These are phyloP conservation scores for Digitaria exilis DNA, from an alignment of 202 grass and related monocot species.

Conservation along the genomic window DNA sequence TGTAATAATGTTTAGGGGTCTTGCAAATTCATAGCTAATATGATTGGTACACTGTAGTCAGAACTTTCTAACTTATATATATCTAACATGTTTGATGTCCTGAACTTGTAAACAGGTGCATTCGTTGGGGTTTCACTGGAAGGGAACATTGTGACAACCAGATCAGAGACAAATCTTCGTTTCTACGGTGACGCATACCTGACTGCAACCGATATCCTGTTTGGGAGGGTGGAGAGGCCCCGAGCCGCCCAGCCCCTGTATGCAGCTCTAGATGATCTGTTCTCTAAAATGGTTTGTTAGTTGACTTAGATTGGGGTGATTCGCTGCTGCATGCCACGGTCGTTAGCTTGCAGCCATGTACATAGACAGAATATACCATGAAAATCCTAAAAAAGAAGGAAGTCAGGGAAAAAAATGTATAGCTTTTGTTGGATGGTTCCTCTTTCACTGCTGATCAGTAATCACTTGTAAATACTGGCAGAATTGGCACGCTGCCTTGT, in stretches of 20 bases:
- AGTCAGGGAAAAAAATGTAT: constrained; percentile 20
- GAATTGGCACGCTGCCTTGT: neutral
- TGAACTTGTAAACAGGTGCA: constrained; percentile 48
- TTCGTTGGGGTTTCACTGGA: constrained; percentile 77
- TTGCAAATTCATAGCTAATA: neutral
- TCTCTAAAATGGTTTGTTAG: constrained; percentile 49
- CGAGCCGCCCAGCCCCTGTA: constrained; percentile 69
- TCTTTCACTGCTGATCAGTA: neutral
- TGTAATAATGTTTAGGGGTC: neutral
- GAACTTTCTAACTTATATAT: neutral
- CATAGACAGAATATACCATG: constrained; percentile 26
- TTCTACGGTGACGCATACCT: constrained; percentile 78
- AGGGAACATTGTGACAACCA: constrained; percentile 69
- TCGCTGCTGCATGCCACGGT: neutral
- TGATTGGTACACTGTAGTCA: neutral
- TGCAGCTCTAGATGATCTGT: constrained; percentile 57
- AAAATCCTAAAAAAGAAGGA: constrained; percentile 4
- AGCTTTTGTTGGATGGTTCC: constrained; percentile 35
- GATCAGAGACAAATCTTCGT: constrained; percentile 63
- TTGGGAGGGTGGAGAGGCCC: constrained; percentile 63
- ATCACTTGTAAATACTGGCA: constrained; percentile 40
- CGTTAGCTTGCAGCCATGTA: constrained; percentile 30
- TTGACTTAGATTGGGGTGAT: neutral
- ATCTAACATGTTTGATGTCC: neutral
- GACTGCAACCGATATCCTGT: constrained; percentile 61